Evolutionary conservation across 2,329 filamentous ascomycete genomes (phyloP).

Genomic region (Cordyceps cateniannulata): DNA sequence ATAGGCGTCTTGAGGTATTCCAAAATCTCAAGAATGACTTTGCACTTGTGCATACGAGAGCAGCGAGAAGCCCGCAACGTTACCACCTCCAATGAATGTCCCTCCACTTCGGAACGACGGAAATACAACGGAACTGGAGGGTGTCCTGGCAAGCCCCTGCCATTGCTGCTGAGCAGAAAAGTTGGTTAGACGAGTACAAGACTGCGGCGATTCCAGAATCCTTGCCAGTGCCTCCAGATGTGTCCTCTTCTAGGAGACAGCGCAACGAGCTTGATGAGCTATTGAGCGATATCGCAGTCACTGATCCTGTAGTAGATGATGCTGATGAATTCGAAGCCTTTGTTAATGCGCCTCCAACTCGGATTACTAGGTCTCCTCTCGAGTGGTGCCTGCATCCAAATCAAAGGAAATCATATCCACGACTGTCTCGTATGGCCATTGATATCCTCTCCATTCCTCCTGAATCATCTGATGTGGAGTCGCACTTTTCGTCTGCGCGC

Average conservation of each 20-base stretch:
- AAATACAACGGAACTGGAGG: too few relatives aligned
- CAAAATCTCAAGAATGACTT: too few relatives aligned
- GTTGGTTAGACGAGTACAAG: background rate
- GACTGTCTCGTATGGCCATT: too few relatives aligned
- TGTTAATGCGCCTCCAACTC: background rate
- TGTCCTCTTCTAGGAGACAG: background rate
- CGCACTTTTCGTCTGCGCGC: background rate
- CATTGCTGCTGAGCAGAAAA: slow-evolving; percentile 3
- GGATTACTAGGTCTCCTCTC: background rate
- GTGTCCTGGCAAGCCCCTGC: too few relatives aligned
- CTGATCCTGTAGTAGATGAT: slow-evolving; percentile 4
- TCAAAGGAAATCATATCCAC: too few relatives aligned
- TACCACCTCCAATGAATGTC: too few relatives aligned
- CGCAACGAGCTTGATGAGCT: background rate
- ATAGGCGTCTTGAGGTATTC: too few relatives aligned
- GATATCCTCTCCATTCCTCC: too few relatives aligned
- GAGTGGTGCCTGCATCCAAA: too few relatives aligned
- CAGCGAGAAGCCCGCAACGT: too few relatives aligned
- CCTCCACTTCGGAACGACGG: too few relatives aligned
- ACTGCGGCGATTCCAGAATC: slow-evolving; percentile 1
- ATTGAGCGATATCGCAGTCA: slow-evolving; percentile 5
- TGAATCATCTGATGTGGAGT: slow-evolving; percentile 4
- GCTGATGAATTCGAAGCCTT: background rate
- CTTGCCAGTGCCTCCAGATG: background rate
- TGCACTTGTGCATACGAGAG: too few relatives aligned